Conservation (phyloP, 306 rosid species). For the Cucurbita moschata region DNA sequence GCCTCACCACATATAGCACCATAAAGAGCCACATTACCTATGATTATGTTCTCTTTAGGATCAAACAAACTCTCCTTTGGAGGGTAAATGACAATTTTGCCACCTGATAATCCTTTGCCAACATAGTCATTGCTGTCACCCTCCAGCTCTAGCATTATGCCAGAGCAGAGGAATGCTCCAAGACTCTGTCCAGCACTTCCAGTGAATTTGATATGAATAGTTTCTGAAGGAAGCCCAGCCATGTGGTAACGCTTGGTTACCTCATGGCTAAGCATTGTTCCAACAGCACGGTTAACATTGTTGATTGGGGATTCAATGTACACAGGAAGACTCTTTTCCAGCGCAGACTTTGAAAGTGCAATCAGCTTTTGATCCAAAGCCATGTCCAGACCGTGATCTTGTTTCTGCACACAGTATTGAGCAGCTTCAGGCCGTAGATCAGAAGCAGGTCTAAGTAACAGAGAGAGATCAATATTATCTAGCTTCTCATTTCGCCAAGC, state of each 20-base stretch:
- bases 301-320: constrained; percentile 65
- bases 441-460: constrained; percentile 84
- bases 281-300: constrained; percentile 88
- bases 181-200: constrained; percentile 99
- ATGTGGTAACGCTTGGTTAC: constrained; percentile 69
- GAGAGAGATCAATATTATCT: constrained; percentile 76
- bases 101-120: constrained; percentile 96
- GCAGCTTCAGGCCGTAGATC: constrained; percentile 91
- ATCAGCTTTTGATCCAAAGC: constrained; percentile 81
- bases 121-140: constrained; percentile 96
- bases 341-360: constrained; percentile 52
- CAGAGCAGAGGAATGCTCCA: constrained; percentile 98
- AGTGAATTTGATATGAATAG: constrained; percentile 66
- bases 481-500: constrained; percentile 64
- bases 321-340: constrained; percentile 78
- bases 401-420: constrained; percentile 82
- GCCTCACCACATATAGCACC: constrained; percentile 95
- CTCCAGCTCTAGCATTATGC: constrained; percentile 86
- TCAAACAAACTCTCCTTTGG: constrained; percentile 74
- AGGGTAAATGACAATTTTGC: constrained; percentile 84
- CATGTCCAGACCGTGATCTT: constrained; percentile 86
- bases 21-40: constrained; percentile 91
- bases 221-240: constrained; percentile 86
- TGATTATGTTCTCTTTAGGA: constrained; percentile 81
- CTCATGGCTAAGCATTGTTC: constrained; percentile 99